Evolutionary conservation across 2,329 filamentous ascomycete genomes (phyloP).

Genomic region (Fusarium liriodendri): DNA sequence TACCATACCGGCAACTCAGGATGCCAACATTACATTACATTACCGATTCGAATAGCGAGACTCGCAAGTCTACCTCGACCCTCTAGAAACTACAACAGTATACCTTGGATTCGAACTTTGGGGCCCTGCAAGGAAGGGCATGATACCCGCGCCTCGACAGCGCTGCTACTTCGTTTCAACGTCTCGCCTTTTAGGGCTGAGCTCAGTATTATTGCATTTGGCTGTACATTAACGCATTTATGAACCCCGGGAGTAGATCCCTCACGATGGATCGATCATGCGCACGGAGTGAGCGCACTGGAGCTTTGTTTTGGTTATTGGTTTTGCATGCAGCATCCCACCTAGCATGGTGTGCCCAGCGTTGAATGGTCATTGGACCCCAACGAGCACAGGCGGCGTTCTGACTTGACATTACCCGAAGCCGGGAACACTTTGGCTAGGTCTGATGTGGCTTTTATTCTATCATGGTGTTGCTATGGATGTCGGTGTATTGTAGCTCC

Average conservation of each 20-base stretch:
- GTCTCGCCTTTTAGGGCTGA: constrained; percentile 16
- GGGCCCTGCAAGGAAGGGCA: constrained; percentile 38
- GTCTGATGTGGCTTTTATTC: constrained; percentile 33
- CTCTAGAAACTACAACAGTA: constrained; percentile 27
- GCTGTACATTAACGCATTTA: constrained; percentile 45
- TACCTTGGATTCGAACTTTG: constrained; percentile 36
- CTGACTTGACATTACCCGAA: constrained; percentile 26
- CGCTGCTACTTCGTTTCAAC: constrained; percentile 33
- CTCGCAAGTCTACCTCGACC: constrained; percentile 8
- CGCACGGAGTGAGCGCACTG: constrained; percentile 33
- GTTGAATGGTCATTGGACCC: constrained; percentile 3
- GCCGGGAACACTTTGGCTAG: constrained; percentile 6
- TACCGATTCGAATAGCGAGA: constrained; percentile 18
- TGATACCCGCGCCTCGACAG: constrained; percentile 46
- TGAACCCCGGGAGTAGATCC: constrained; percentile 34
- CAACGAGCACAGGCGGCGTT: constrained; percentile 36
- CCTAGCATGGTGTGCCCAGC: constrained; percentile 21
- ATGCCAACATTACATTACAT: neutral
- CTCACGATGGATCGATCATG: constrained; percentile 34
- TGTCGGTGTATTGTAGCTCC: constrained; percentile 20
- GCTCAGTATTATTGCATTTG: constrained; percentile 27
- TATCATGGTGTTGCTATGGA: constrained; percentile 30
- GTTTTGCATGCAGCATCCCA: constrained; percentile 34
- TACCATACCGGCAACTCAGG: neutral
- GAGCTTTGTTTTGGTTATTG: constrained; percentile 35